Evolutionary conservation across 2,329 filamentous ascomycete species (phyloP), one percentile per base, ranked within the genome.

Genomic region (Pseudogymnoascus sp.): DNA sequence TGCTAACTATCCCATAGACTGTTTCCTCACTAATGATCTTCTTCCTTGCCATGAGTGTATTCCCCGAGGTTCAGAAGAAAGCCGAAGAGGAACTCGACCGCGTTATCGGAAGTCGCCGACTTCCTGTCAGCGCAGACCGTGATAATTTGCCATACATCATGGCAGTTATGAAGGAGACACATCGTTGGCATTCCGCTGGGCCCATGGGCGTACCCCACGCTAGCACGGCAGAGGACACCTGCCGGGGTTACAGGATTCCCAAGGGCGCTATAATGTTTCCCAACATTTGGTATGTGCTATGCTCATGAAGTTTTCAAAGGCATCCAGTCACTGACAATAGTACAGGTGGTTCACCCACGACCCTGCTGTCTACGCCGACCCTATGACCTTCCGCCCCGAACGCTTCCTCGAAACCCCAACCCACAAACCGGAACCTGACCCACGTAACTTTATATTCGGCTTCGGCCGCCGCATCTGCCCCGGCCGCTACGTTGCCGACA

Each of bases 181-280:
- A 76, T 44, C 75, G 79, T 10, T 79, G 76, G 74, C 73, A 72
- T 31, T 78, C 79, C 2, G 72, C 80, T 3, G 76, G 74, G 10
- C 78, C 79, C 0, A 70, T 81, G 2, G 79, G 78, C 4, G 78
- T 85, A 36, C 83, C 83, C 1, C 83, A 85, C 69, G 77, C 74
- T 44, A 76, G 80, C 17, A 75, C 79, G 2, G 71, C 78, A 61
- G 82, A 85, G 53, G 83, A 85, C 62, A 74, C 78, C 13, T 85
- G 84, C 68, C 74, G 80, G 26, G 82, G 78, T 59, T 80, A 81
- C 69, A 77, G 78, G 64, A 83, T 86, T 61, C 82, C 82, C n/a
- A 79, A 78, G n/a, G 83, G 83, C 2, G 76, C 75, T 53, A 75
- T 75, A 4, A 4, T 65, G 13, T 23, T 62, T n/a, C 15, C 42